Conservation (phyloP, 257 asterid species). For the Solanum rostratum region DNA sequence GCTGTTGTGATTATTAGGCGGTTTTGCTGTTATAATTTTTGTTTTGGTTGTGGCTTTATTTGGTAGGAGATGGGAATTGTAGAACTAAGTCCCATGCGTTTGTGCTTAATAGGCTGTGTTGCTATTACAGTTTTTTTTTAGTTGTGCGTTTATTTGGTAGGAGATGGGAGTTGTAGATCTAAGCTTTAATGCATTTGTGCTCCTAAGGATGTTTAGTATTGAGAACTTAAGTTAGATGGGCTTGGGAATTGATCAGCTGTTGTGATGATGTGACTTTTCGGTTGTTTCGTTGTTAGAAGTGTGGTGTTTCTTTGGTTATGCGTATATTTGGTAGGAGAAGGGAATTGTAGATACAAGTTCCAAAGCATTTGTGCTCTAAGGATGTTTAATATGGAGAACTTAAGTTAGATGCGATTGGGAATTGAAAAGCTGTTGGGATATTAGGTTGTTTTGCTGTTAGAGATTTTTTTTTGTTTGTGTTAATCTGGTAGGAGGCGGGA, state of each 20-base stretch:
- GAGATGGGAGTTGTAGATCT: background rate
- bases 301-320: background rate
- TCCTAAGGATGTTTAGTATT: background rate
- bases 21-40: background rate
- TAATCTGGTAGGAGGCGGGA: background rate
- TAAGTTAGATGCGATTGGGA: background rate
- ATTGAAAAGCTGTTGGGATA: background rate
- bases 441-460: background rate
- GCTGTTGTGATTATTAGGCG: background rate
- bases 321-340: background rate
- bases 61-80: background rate
- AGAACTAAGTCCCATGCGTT: too few relatives aligned
- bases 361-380: background rate
- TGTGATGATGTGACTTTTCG: background rate
- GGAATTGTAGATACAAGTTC: background rate
- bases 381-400: background rate
- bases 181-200: background rate
- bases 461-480: background rate
- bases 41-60: background rate
- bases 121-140: background rate
- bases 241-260: background rate
- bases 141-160: background rate
- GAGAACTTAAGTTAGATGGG: background rate
- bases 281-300: background rate
- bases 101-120: background rate